Evolutionary conservation across 345 rosid genomes (phyloP).

Genomic region (Arabidopsis thaliana): DNA sequence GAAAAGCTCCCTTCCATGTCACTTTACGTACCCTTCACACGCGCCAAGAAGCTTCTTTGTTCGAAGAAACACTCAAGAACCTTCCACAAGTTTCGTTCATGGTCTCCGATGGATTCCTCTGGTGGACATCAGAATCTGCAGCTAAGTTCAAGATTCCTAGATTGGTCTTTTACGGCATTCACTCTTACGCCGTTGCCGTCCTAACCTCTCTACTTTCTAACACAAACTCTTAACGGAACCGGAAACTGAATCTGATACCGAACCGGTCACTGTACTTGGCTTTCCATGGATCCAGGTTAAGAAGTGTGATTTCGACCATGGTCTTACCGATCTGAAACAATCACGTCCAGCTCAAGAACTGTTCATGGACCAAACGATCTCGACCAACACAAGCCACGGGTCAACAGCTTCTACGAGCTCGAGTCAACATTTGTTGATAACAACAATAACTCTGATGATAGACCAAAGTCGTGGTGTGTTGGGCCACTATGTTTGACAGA

Average conservation of each 20-base stretch:
- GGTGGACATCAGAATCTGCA: slow-evolving; percentile 83
- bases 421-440: slow-evolving; percentile 60
- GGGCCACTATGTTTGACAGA: slow-evolving; percentile 65
- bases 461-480: slow-evolving; percentile 49
- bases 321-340: background rate
- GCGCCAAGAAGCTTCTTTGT: slow-evolving; percentile 55
- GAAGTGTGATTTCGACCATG: slow-evolving; percentile 48
- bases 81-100: slow-evolving; percentile 59
- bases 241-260: slow-evolving; percentile 43
- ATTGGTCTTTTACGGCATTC: slow-evolving; percentile 58
- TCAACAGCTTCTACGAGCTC: slow-evolving; percentile 71
- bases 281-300: slow-evolving; percentile 74
- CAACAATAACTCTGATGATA: background rate
- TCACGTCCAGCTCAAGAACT: slow-evolving; percentile 37
- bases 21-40: slow-evolving; percentile 52
- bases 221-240: slow-evolving; percentile 36
- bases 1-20: slow-evolving; percentile 73
- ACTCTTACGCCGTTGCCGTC: slow-evolving; percentile 40
- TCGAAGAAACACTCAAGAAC: slow-evolving; percentile 51
- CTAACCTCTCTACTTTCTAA: background rate
- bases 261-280: slow-evolving; percentile 52
- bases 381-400: slow-evolving; percentile 51
- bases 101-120: slow-evolving; percentile 74
- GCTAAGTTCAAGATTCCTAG: slow-evolving; percentile 64
- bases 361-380: background rate